Evolutionary conservation across 176 grass and related monocot species (phyloP).

Genomic region (Aegilops sharonensis): DNA sequence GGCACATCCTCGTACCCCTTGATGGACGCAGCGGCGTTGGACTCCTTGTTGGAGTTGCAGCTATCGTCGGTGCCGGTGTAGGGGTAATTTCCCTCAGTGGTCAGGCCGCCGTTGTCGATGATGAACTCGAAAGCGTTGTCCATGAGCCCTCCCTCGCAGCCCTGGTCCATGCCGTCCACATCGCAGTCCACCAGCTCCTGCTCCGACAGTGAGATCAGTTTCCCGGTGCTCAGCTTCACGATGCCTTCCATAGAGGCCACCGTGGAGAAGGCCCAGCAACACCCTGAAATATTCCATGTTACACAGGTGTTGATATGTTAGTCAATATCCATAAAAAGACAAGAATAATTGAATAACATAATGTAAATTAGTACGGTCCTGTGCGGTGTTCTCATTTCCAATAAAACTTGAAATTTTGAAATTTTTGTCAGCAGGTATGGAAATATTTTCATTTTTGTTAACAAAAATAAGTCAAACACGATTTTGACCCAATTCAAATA

Average conservation of each 20-base stretch:
- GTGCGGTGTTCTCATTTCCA: too few species aligned
- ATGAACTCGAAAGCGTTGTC: conserved; percentile 5
- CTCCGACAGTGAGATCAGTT: not conserved
- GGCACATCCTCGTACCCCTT: not conserved
- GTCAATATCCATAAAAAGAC: not conserved
- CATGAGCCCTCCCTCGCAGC: conserved; percentile 1
- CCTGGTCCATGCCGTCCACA: not conserved
- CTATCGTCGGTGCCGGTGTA: not conserved
- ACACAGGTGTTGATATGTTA: not conserved
- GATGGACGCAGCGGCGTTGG: not conserved
- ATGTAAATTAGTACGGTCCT: too few species aligned
- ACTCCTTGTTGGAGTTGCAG: conserved; percentile 3
- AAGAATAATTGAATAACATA: too few species aligned
- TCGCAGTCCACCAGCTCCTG: conserved; percentile 1
- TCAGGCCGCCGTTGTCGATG: not conserved
- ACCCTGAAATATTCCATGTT: not conserved
- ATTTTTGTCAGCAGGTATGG: too few species aligned
- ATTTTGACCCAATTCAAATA: too few species aligned
- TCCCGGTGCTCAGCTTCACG: conserved; percentile 1
- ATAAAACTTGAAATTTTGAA: too few species aligned
- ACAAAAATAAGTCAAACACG: too few species aligned
- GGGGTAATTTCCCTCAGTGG: not conserved
- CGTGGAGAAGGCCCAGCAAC: conserved; percentile 16
- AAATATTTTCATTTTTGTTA: too few species aligned
- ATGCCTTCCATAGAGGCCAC: conserved; percentile 9